Conservation (phyloP, 2,329 filamentous ascomycete genomes). For the Cucurbitaria berberidis region DNA sequence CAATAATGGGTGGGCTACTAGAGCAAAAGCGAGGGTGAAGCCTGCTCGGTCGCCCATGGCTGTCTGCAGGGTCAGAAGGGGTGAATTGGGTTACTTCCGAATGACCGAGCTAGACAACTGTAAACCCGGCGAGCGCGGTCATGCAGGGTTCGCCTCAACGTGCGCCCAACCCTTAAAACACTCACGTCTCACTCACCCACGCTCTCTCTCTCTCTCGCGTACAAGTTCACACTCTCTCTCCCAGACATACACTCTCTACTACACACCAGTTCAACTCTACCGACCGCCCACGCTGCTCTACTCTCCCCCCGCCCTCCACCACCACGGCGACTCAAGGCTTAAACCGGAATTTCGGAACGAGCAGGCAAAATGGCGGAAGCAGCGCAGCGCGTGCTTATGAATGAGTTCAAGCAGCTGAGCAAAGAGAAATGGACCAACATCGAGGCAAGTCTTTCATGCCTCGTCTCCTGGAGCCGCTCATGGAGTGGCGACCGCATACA, state of each 20-base stretch:
- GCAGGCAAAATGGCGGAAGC: constrained; percentile 35
- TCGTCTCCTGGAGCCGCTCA: background rate
- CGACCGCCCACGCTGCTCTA: constrained; percentile 2
- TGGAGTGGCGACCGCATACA: constrained; percentile 14
- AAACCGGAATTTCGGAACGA: constrained; percentile 5
- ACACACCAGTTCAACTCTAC: constrained; percentile 2
- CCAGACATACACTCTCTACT: constrained; percentile 4
- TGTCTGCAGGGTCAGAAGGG: constrained; percentile 13
- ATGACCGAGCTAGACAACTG: constrained; percentile 16
- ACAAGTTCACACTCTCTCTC: constrained; percentile 2
- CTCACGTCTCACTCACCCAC: constrained; percentile 13
- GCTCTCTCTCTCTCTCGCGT: constrained; percentile 1
- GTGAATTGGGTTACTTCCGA: constrained; percentile 28
- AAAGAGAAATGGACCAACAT: constrained; percentile 96
- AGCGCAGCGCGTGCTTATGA: constrained; percentile 85
- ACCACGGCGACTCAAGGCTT: constrained; percentile 12
- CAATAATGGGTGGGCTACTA: constrained; percentile 1
- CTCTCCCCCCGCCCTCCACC: constrained; percentile 11
- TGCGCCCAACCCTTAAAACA: constrained; percentile 10
- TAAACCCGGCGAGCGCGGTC: constrained; percentile 27
- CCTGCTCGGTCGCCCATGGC: constrained; percentile 6
- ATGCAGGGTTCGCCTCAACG: constrained; percentile 9
- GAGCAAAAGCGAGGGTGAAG: constrained; percentile 5
- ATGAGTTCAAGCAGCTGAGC: constrained; percentile 79
- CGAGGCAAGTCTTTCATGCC: constrained; percentile 62